These are phyloP conservation scores for Zygosaccharomyces bisporus DNA, from an alignment of 805 yeast species.

Conservation along the genomic window DNA sequence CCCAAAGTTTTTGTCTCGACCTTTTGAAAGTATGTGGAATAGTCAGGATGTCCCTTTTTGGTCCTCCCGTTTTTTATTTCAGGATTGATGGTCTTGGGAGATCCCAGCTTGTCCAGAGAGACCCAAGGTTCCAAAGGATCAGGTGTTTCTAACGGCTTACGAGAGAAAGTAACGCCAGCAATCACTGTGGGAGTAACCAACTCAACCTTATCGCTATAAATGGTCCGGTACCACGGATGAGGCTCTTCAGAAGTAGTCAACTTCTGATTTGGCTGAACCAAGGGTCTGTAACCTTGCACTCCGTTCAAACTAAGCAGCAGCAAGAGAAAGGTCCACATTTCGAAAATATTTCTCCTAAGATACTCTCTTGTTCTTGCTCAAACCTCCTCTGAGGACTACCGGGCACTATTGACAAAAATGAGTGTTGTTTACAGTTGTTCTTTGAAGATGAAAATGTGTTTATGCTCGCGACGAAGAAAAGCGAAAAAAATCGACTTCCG, in stretches of 20 bases:
- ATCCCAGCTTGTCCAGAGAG: slow-evolving; percentile 68
- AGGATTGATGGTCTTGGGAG: slow-evolving; percentile 76
- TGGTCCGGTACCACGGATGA: slow-evolving; percentile 71
- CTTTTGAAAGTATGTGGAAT: slow-evolving; percentile 72
- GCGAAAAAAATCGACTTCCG: not conserved
- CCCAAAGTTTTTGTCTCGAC: slow-evolving; percentile 53
- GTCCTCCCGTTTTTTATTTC: slow-evolving; percentile 68
- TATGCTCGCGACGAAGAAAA: not conserved
- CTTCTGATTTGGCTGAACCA: slow-evolving; percentile 36
- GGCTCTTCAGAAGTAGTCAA: slow-evolving; percentile 42
- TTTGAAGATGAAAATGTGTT: not conserved
- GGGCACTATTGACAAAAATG: not conserved
- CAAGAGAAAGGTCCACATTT: slow-evolving; percentile 1
- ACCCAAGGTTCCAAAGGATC: slow-evolving; percentile 79
- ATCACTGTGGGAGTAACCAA: slow-evolving; percentile 67
- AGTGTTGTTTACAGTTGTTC: not conserved
- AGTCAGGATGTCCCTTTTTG: slow-evolving; percentile 63
- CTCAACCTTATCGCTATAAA: slow-evolving; percentile 52
- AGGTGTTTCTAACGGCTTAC: slow-evolving; percentile 45
- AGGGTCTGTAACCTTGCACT: slow-evolving; percentile 28
- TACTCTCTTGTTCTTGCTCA: not conserved
- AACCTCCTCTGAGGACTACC: not conserved
- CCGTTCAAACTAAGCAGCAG: slow-evolving; percentile 3
- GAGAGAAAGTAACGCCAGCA: slow-evolving; percentile 52
- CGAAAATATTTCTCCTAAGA: not conserved